A percentile compares a stretch with the other conserved stretches of the same genome.
Evolutionary conservation across 2,329 filamentous ascomycete genomes (phyloP).

Genomic region (Aspergillus sp.): DNA sequence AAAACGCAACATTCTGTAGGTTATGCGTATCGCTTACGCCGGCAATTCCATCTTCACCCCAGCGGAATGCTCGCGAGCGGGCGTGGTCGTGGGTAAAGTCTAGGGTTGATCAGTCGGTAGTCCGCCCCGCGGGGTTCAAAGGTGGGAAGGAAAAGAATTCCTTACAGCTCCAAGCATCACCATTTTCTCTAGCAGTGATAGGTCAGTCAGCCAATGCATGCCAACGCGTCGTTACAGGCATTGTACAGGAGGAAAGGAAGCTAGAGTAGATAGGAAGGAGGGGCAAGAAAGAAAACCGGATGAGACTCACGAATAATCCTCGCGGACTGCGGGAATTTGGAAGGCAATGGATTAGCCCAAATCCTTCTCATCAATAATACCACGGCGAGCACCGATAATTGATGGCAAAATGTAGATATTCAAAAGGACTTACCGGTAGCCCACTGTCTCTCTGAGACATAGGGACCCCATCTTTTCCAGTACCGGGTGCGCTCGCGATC

Average conservation of each 20-base stretch:
- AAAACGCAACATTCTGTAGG: constrained; percentile 87
- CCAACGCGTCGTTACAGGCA: not conserved
- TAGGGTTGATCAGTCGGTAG: constrained; percentile 36
- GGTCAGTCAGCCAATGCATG: not conserved
- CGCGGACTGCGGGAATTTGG: constrained; percentile 61
- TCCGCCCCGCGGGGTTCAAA: constrained; percentile 4
- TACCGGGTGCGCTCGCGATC: constrained; percentile 82
- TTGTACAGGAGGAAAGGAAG: not conserved
- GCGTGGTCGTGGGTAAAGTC: constrained; percentile 95
- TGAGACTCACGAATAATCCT: constrained; percentile 75
- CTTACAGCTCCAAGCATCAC: constrained; percentile 92
- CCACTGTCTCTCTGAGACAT: constrained; percentile 93
- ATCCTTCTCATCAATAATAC: not conserved
- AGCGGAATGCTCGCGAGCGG: constrained; percentile 82
- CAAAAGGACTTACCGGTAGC: constrained; percentile 67
- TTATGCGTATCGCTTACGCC: constrained; percentile 94
- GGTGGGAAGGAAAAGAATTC: constrained; percentile 37
- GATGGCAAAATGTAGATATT: not conserved
- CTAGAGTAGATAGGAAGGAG: not conserved
- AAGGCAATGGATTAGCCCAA: constrained; percentile 26
- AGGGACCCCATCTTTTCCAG: constrained; percentile 98
- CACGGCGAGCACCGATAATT: not conserved
- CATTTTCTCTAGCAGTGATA: constrained; percentile 60
- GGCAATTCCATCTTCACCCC: constrained; percentile 96
- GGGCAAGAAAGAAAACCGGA: constrained; percentile 2